Conservation (phyloP, 1,139 yeast genomes). For the Hyphopichia fennica region DNA sequence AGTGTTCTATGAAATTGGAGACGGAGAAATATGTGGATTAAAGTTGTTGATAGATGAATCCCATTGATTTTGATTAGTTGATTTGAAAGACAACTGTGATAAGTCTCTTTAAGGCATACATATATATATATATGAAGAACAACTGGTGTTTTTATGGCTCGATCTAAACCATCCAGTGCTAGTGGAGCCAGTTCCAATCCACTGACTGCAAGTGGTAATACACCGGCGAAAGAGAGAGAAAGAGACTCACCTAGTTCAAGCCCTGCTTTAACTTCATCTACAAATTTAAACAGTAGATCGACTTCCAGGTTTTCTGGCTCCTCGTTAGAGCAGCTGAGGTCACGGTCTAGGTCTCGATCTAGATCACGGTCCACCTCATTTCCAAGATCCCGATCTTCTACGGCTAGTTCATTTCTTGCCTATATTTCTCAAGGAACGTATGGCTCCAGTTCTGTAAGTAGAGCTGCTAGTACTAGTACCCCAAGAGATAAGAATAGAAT, state of each 20-base stretch:
- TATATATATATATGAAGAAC: background rate
- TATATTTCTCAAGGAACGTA: conserved; percentile 6
- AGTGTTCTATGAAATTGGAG: no score
- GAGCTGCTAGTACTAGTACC: conserved; percentile 3
- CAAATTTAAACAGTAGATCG: background rate
- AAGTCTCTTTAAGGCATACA: background rate
- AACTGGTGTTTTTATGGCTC: background rate
- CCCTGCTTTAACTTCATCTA: background rate
- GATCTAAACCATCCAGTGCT: conserved; percentile 1
- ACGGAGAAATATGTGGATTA: no score
- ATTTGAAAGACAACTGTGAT: no score
- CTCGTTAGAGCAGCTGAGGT: background rate
- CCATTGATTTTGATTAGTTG: no score
- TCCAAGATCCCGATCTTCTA: conserved; percentile 9
- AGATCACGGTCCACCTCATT: conserved; percentile 8
- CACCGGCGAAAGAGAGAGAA: background rate
- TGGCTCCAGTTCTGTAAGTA: background rate
- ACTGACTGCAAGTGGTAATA: background rate
- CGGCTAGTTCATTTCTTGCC: conserved; percentile 8
- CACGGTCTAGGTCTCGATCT: conserved; percentile 20
- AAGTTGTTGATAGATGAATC: no score
- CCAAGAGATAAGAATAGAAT: conserved; percentile 5
- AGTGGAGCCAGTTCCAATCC: conserved; percentile 2
- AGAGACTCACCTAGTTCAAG: background rate
- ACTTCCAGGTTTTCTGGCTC: background rate